A percentile compares a stretch with the other conserved stretches of the same genome.
phyloP scores from a whole-genome alignment of 75 land plant species.

The Selaginella tamariscina region DNA sequence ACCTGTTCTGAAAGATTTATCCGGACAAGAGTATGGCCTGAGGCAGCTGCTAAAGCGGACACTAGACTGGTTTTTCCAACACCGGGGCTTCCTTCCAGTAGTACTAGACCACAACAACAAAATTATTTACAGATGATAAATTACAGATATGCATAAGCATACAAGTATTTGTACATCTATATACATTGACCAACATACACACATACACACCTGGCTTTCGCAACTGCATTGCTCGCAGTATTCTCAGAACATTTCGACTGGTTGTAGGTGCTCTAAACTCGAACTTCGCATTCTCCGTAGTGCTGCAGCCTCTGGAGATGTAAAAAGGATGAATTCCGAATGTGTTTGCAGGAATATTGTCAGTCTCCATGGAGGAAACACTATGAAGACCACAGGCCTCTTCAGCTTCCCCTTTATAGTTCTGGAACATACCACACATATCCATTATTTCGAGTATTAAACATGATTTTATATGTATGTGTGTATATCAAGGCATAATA shows the following conservation, averaged over 20 bases:
- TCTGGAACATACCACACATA: background rate
- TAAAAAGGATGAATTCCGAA: constrained; percentile 86
- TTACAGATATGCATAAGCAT: too few relatives aligned
- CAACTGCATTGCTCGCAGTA: constrained; percentile 94
- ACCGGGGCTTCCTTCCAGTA: constrained; percentile 98
- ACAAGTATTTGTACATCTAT: too few relatives aligned
- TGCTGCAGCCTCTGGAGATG: constrained; percentile 45
- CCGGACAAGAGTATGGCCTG: constrained; percentile 74
- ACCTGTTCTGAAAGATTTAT: constrained; percentile 98
- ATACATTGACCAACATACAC: background rate
- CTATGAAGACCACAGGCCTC: background rate
- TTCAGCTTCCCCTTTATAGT: background rate
- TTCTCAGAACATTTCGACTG: constrained; percentile 57
- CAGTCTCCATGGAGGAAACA: background rate
- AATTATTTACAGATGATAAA: background rate
- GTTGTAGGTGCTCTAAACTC: constrained; percentile 87
- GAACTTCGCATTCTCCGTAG: constrained; percentile 29
- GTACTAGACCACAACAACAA: constrained; percentile 31
- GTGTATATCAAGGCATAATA: too few relatives aligned
- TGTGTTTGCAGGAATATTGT: constrained; percentile 1
- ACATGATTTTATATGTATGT: too few relatives aligned
- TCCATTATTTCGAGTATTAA: too few relatives aligned
- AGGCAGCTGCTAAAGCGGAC: constrained; percentile 63
- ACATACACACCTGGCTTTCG: constrained; percentile 51
- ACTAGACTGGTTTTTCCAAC: constrained; percentile 97